Conservation (phyloP, 768 basidiomycete species). For the Naganishia vaughanmartiniae region DNA sequence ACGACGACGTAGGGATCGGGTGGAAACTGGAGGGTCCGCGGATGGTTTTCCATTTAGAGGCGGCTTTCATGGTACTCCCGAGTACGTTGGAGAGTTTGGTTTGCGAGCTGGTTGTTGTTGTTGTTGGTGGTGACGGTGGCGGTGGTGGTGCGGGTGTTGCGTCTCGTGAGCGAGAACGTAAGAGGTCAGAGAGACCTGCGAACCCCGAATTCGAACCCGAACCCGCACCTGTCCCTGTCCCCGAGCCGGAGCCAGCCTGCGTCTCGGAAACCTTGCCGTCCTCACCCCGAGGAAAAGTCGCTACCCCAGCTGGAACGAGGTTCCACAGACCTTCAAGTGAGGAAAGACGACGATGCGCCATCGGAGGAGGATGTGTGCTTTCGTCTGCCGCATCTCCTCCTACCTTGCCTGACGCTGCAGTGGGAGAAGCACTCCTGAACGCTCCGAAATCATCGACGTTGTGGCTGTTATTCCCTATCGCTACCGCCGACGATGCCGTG, state of each 20-base stretch:
- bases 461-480: background rate
- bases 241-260: background rate
- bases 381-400: too few relatives aligned
- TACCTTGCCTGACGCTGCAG: background rate
- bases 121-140: too few relatives aligned
- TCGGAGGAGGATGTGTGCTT: background rate
- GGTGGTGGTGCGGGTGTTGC: too few relatives aligned
- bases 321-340: conserved; percentile 11
- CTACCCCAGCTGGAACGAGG: background rate
- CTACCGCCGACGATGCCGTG: too few relatives aligned
- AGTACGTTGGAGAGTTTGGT: conserved; percentile 7
- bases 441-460: conserved; percentile 2
- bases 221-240: too few relatives aligned
- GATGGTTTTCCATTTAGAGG: conserved; percentile 46
- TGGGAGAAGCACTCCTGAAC: conserved; percentile 6
- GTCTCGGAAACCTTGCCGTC: background rate
- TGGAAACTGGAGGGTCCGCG: conserved; percentile 34
- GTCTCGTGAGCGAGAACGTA: background rate
- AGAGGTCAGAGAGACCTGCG: background rate
- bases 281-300: conserved; percentile 5
- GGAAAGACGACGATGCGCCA: background rate
- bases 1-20: background rate
- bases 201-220: too few relatives aligned
- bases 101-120: too few relatives aligned
- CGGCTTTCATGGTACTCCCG: conserved; percentile 39